Evolutionary conservation across 345 rosid species (phyloP).

Genomic region (Litchi chinensis): DNA sequence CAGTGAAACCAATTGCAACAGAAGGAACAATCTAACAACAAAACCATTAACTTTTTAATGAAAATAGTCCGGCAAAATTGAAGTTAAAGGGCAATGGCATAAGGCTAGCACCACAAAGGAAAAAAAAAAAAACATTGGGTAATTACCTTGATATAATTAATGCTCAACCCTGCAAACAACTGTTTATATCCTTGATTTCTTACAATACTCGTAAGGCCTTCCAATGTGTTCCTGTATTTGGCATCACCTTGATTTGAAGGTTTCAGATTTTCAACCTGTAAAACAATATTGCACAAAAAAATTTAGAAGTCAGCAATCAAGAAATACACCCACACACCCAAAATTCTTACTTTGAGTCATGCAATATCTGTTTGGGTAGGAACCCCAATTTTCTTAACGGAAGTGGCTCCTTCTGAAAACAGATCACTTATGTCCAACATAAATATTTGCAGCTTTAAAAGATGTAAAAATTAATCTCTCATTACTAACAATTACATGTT

Average conservation of each 20-base stretch:
- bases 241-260: constrained; percentile 46
- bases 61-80: not conserved
- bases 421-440: not conserved
- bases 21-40: constrained; percentile 84
- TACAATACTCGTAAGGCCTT: constrained; percentile 67
- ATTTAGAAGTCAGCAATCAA: not conserved
- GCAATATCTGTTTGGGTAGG: not conserved
- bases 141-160: constrained; percentile 86
- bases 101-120: not conserved
- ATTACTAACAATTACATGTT: constrained; percentile 5
- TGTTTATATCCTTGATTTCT: constrained; percentile 92
- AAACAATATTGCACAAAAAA: constrained; percentile 13
- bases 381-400: constrained; percentile 1
- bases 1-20: constrained; percentile 93
- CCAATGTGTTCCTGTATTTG: constrained; percentile 66
- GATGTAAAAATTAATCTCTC: not conserved
- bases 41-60: not conserved
- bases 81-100: not conserved
- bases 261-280: constrained; percentile 80
- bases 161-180: constrained; percentile 94
- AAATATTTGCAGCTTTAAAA: not conserved
- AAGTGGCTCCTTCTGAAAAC: constrained; percentile 5
- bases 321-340: not conserved
- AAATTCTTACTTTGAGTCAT: not conserved
- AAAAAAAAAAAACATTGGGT: not conserved